Percentiles rank a stretch among this genome's conserved stretches.
Evolutionary conservation across 2,329 filamentous ascomycete genomes (phyloP).

Genomic region (Rhinocladiella mackenziei): DNA sequence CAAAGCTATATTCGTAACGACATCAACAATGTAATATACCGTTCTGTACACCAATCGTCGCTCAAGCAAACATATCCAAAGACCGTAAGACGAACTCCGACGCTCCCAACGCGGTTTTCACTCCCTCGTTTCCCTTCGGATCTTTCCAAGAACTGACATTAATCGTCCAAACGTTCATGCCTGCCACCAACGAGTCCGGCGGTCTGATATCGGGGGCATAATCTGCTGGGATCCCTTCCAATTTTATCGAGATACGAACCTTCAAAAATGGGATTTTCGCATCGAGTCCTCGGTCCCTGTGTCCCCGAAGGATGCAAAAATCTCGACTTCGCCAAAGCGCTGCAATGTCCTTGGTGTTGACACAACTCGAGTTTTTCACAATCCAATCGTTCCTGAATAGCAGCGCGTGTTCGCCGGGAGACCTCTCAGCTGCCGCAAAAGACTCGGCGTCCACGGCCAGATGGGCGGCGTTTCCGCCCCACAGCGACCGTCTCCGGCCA

Average conservation of each 20-base stretch:
- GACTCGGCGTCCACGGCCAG: conserved; percentile 13
- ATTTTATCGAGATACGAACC: conserved; percentile 4
- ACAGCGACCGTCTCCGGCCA: conserved; percentile 13
- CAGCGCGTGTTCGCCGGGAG: conserved; percentile 10
- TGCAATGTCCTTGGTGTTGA: conserved; percentile 4
- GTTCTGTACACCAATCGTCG: neutral
- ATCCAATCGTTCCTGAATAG: conserved; percentile 19
- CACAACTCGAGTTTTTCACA: conserved; percentile 3
- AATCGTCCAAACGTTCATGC: conserved; percentile 19
- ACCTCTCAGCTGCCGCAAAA: conserved; percentile 12
- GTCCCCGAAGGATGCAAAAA: conserved; percentile 11
- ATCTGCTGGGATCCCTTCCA: conserved; percentile 1
- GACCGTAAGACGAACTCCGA: conserved; percentile 10
- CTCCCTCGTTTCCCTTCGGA: neutral
- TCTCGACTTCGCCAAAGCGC: conserved; percentile 9
- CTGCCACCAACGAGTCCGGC: conserved; percentile 1
- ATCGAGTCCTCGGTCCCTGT: conserved; percentile 11
- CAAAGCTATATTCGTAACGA: no score
- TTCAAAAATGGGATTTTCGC: conserved; percentile 8
- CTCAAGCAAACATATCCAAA: conserved; percentile 5
- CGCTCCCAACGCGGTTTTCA: conserved; percentile 2
- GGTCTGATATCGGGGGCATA: conserved; percentile 2
- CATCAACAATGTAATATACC: neutral
- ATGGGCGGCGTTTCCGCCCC: conserved; percentile 16
- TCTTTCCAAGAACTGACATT: conserved; percentile 7